phyloP scores from a whole-genome alignment of 148 eudicot species.

The Chenopodium suecicum region DNA sequence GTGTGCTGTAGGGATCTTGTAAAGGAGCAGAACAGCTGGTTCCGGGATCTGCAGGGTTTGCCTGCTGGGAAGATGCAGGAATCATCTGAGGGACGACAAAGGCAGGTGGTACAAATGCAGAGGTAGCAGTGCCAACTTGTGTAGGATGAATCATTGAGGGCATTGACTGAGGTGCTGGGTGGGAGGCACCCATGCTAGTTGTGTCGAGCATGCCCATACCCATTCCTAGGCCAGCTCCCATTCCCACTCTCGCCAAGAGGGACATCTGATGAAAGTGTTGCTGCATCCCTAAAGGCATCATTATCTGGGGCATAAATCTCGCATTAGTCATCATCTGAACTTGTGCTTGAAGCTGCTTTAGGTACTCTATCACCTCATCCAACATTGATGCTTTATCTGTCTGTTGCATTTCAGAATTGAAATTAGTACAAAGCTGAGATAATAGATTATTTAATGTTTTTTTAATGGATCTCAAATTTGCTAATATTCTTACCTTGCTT shows the following conservation, averaged over 20 bases:
- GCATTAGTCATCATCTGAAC: conserved; percentile 61
- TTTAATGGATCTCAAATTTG: neutral
- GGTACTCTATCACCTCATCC: conserved; percentile 85
- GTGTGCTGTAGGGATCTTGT: conserved; percentile 55
- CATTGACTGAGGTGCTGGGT: conserved; percentile 29
- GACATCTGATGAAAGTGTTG: conserved; percentile 79
- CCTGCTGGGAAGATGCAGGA: conserved; percentile 29
- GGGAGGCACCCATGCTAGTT: conserved; percentile 25
- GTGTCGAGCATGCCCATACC: conserved; percentile 62
- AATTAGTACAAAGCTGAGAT: conserved; percentile 1
- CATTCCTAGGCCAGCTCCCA: conserved; percentile 56
- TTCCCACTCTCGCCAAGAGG: conserved; percentile 65
- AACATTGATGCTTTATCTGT: conserved; percentile 95
- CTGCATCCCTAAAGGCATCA: conserved; percentile 76
- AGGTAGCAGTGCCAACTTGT: conserved; percentile 27
- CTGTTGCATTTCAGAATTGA: conserved; percentile 31
- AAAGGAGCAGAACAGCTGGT: conserved; percentile 33
- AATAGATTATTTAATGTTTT: neutral
- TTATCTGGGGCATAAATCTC: conserved; percentile 57
- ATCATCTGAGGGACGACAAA: conserved; percentile 48
- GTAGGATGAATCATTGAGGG: conserved; percentile 33
- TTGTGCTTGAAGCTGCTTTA: conserved; percentile 84
- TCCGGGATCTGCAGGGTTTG: conserved; percentile 30
- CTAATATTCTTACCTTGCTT: conserved; percentile 53
- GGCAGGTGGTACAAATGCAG: conserved; percentile 46